These are phyloP conservation scores for Escallonia rubra DNA, from an alignment of 129 eudicot genomes.

Conservation along the genomic window DNA sequence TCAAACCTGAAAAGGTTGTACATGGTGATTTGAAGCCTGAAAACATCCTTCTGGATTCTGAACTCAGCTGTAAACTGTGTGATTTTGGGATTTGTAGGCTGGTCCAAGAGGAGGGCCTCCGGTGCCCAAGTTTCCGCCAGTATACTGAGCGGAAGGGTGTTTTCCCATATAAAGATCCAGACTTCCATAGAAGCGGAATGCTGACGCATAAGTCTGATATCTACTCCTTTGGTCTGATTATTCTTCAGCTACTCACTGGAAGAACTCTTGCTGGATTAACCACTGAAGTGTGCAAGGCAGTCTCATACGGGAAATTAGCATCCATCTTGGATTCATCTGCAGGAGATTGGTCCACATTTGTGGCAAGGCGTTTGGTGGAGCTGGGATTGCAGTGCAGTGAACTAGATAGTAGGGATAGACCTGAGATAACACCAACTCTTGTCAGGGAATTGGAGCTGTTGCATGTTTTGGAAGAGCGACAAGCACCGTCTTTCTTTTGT, in stretches of 20 bases:
- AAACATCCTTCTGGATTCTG: constrained; percentile 53
- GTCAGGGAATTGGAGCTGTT: constrained; percentile 69
- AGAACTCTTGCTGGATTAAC: constrained; percentile 35
- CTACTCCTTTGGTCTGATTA: constrained; percentile 68
- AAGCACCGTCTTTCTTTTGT: constrained; percentile 58
- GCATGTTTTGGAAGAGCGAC: constrained; percentile 53
- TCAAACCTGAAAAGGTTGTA: constrained; percentile 41
- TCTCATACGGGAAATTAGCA: constrained; percentile 30
- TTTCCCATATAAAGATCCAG: constrained; percentile 72
- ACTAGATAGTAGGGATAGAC: constrained; percentile 57
- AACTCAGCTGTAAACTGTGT: constrained; percentile 52
- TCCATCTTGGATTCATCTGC: constrained; percentile 68
- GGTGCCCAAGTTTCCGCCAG: constrained; percentile 63
- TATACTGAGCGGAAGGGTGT: constrained; percentile 38
- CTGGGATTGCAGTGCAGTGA: constrained; percentile 77
- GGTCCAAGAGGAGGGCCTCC: constrained; percentile 36
- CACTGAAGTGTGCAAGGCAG: constrained; percentile 44
- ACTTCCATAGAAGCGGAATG: constrained; percentile 46
- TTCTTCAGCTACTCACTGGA: constrained; percentile 72
- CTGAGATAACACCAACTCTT: constrained; percentile 38
- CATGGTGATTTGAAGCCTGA: constrained; percentile 77
- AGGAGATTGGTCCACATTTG: constrained; percentile 74
- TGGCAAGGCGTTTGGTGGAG: constrained; percentile 59
- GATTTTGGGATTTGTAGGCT: constrained; percentile 54
- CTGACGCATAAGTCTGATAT: constrained; percentile 58